Conservation (phyloP, 148 eudicot genomes). For the Vaccinium darrowii region DNA sequence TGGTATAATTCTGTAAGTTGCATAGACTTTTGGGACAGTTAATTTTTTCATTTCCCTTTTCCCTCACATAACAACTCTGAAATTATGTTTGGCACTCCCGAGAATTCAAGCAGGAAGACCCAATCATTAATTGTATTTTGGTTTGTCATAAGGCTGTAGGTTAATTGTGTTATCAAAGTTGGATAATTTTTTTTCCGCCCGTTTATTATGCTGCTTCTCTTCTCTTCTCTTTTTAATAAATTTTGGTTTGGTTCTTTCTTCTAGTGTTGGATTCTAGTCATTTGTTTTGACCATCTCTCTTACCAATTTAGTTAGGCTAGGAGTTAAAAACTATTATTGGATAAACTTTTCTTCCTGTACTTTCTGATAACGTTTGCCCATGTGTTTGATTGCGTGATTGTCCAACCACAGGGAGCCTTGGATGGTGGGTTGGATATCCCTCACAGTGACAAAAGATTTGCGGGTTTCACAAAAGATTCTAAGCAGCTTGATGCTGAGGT, state of each 20-base stretch:
- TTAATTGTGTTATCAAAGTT: background rate
- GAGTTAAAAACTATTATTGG: background rate
- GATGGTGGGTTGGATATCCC: slow-evolving; percentile 89
- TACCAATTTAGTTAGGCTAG: background rate
- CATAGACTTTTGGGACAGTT: background rate
- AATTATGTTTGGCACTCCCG: background rate
- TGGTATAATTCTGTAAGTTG: background rate
- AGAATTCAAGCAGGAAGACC: background rate
- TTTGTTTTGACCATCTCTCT: background rate
- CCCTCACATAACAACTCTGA: background rate
- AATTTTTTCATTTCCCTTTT: background rate
- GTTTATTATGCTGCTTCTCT: background rate
- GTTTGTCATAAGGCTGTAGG: background rate
- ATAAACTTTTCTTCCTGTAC: background rate
- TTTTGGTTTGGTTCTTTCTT: slow-evolving; percentile 1
- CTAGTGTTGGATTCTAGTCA: background rate
- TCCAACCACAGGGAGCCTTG: slow-evolving; percentile 58
- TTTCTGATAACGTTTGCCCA: background rate
- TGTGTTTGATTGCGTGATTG: background rate
- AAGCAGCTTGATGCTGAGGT: slow-evolving; percentile 72
- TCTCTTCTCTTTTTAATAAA: background rate
- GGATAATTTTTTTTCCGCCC: background rate
- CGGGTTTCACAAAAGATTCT: slow-evolving; percentile 65
- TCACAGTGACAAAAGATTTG: slow-evolving; percentile 82
- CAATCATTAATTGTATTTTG: background rate